Evolutionary conservation across 805 yeast genomes (phyloP).

Genomic region (Brettanomyces custersianus): DNA sequence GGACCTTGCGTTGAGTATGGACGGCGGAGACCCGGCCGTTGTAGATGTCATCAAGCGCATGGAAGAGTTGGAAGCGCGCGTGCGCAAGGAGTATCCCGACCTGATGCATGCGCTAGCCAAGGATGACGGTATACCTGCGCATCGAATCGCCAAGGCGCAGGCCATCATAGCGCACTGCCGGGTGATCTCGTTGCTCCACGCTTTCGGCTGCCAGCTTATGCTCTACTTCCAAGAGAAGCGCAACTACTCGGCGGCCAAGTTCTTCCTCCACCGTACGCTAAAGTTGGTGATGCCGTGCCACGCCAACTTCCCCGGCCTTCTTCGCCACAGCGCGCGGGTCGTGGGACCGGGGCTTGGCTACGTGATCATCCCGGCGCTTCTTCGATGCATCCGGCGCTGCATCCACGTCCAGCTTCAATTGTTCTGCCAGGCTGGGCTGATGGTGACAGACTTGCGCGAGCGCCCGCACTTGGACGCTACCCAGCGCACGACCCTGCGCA

Average conservation of each 20-base stretch:
- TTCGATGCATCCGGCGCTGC: constrained; percentile 29
- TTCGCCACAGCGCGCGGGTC: constrained; percentile 20
- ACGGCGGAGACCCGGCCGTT: constrained; percentile 28
- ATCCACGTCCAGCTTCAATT: constrained; percentile 18
- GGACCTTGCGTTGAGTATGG: constrained; percentile 30
- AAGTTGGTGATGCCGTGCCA: constrained; percentile 23
- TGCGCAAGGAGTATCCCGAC: constrained; percentile 25
- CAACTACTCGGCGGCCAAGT: constrained; percentile 27
- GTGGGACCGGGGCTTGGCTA: constrained; percentile 30
- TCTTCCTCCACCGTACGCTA: constrained; percentile 28
- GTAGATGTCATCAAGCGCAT: constrained; percentile 28
- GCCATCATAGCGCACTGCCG: constrained; percentile 16
- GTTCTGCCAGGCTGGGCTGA: not conserved
- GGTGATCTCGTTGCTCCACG: constrained; percentile 26
- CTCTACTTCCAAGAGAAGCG: constrained; percentile 27
- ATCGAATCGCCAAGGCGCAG: constrained; percentile 17
- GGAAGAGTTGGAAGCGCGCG: constrained; percentile 27
- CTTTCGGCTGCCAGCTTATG: constrained; percentile 34
- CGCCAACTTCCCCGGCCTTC: constrained; percentile 27
- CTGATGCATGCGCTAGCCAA: constrained; percentile 20
- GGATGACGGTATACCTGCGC: constrained; percentile 10
- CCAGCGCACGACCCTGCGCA: not conserved
- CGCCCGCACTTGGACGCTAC: no score
- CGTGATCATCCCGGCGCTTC: constrained; percentile 29
- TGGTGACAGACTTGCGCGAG: not conserved